Base-by-base conservation (phyloP, 1,284 basidiomycete genomes). In the Baeospora myosura region DNA sequence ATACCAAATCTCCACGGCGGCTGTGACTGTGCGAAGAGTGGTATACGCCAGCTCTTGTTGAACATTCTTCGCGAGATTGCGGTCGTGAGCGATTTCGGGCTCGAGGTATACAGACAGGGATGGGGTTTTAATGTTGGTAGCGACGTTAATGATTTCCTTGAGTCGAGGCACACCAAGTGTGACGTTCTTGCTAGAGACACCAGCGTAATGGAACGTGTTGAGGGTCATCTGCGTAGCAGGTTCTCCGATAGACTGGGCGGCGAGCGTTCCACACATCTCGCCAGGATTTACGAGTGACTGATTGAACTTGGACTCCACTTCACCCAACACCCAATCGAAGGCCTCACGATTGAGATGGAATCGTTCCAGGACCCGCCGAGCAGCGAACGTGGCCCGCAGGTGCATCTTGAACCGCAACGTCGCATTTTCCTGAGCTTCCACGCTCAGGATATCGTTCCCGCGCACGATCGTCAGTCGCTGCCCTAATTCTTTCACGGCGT, bases 91-190 rank as follows among this genome's bases (percentile, higher is more conserved):
- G 40, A 87, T 77, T 22, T 83, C 77, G 2, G 84, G 75, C 22
- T 82, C 71, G 31, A 97, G 78, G 60, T 93, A 97, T 41, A 99
- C 92, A 10, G 82, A 87, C 14, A 97, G 76, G 0, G 92, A 94
- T 0, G 96, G 96, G 0, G 96, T 98, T 68, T 98, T 97, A 75
- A 98, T 97, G 60, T 98, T 95, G 21, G 86, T 88, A 0, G 96
- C 94, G 40, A 98, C 94, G 61, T 98, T 98, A 72, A 99, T 98
- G 54, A 98, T 98, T 63, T 97, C 94, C 70, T 97, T 97, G 48
- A 97, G 64, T 67, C 94, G 91, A 7, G 94, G 94, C 0, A 97
- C 94, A 84, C 94, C 94, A 48, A 97, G 88, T 0, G 94, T 98
- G 38, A 97, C 94, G 66, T 94, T 94, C 71, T 97, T 97, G 59